Evolutionary conservation across 805 yeast genomes (phyloP).

Genomic region (Lipomyces mesembrius): DNA sequence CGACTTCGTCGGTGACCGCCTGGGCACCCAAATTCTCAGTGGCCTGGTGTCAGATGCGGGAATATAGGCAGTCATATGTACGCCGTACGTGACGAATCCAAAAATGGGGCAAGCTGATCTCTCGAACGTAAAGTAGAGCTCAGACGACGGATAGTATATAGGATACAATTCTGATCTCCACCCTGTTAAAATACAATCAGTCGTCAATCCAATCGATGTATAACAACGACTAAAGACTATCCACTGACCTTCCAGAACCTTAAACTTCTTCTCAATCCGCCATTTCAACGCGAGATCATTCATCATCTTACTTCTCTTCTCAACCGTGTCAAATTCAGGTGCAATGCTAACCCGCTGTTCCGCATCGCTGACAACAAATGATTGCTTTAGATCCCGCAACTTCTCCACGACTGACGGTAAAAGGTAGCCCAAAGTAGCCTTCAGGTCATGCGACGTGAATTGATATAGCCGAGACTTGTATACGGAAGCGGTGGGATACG

Average conservation of each 20-base stretch:
- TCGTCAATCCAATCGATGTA: conserved; percentile 20
- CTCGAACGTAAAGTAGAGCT: conserved; percentile 72
- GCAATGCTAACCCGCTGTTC: conserved; percentile 43
- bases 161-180: conserved; percentile 90
- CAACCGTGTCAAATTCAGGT: conserved; percentile 47
- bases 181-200: conserved; percentile 40
- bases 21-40: conserved; percentile 71
- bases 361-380: conserved; percentile 41
- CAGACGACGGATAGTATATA: conserved; percentile 60
- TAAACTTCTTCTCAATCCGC: conserved; percentile 45
- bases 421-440: conserved; percentile 39
- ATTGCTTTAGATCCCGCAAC: conserved; percentile 28
- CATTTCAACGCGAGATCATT: conserved; percentile 43
- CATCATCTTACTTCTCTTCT: conserved; percentile 50
- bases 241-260: conserved; percentile 43
- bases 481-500: conserved; percentile 18
- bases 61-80: conserved; percentile 81
- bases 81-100: conserved; percentile 90
- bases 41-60: conserved; percentile 57
- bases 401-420: conserved; percentile 39
- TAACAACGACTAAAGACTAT: conserved; percentile 36
- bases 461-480: conserved; percentile 29
- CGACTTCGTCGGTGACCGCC: conserved; percentile 74
- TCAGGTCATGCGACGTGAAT: conserved; percentile 41
- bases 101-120: conserved; percentile 78